Base-by-base conservation (phyloP, 1,284 basidiomycete species). In the Clitocybe nebularis region DNA sequence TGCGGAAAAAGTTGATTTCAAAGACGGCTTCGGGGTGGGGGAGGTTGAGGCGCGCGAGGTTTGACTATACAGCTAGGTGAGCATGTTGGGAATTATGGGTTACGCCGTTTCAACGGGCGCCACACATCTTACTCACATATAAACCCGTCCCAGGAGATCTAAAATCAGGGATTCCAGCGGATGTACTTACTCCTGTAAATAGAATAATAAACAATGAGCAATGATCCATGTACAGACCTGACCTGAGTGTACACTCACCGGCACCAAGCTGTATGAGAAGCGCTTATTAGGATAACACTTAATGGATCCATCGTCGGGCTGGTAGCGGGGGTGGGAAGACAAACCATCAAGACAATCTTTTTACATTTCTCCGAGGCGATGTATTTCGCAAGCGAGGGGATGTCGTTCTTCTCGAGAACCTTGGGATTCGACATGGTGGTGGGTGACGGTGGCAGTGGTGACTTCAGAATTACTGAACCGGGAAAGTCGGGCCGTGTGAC, bases 1-100 rank as follows among this genome's bases (percentile, higher is more conserved):
- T 61, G 45, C 75, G 69, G 66, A 90, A 90, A 65, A 80, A 90
- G 41, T 65, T 64, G 53, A 90, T 86, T 48, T 89, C 80, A 51
- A 90, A 90, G 21, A 90, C 86, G 3, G 87, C 88, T 60, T 90
- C 87, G 4, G 88, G 85, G 54, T 81, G 79, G 17, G 88, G 87
- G 5, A 90, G 71, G 8, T 84, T 80, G 30, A 90, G 62, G 44
- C 80, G 69, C 23, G 81, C 80, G 26, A 90, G 72, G 54, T 89
- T 90, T 7, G 83, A 76, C 86, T 89, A 54, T 19, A n/a, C 28
- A 6, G 36, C 40, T 23, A 9, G 8, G 36, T 11, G 42, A 14
- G 21, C 29, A 25, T 14, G 25, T 39, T 19, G 25, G 16, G 6
- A 3, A 44, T 20, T 4, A 16, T 5, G 13, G 29, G n/a, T n/a